Conservation (phyloP, 306 rosid genomes). For the Cicer pinnatifidum region DNA sequence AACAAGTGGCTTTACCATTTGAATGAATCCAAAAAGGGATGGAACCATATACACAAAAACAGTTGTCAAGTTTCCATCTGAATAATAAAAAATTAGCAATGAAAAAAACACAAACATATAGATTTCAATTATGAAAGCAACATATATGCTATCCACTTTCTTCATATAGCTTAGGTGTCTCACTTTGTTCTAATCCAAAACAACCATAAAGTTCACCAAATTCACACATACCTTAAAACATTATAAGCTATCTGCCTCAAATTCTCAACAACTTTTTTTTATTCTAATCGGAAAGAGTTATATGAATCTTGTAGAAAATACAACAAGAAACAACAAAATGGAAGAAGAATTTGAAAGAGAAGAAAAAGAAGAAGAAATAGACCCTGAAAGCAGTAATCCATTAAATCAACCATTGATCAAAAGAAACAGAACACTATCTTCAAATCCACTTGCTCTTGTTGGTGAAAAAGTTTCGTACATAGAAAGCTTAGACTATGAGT, state of each 20-base stretch:
- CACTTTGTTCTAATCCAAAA: conserved; percentile 38
- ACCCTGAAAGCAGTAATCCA: conserved; percentile 66
- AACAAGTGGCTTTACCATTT: neutral
- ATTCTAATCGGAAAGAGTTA: conserved; percentile 58
- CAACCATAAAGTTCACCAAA: conserved; percentile 20
- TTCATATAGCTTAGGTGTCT: conserved; percentile 36
- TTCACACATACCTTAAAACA: neutral
- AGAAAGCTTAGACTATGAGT: conserved; percentile 92
- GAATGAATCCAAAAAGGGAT: conserved; percentile 18
- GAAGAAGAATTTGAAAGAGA: conserved; percentile 50
- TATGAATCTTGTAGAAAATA: conserved; percentile 46
- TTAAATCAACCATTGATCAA: conserved; percentile 60
- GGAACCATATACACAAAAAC: conserved; percentile 32
- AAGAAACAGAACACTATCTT: conserved; percentile 71
- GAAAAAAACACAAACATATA: conserved; percentile 15
- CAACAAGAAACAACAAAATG: conserved; percentile 40
- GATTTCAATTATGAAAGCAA: conserved; percentile 28
- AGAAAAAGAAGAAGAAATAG: conserved; percentile 30
- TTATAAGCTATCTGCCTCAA: conserved; percentile 10
- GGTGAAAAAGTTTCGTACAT: conserved; percentile 82
- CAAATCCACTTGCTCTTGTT: conserved; percentile 76
- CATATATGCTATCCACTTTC: conserved; percentile 12
- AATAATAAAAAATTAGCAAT: conserved; percentile 26
- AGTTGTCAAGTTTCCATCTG: conserved; percentile 16
- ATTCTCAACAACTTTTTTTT: conserved; percentile 24